A percentile compares a stretch with the other conserved stretches of the same genome.
Conservation (phyloP, 2,329 filamentous ascomycete species). For the Paradendryphiella salina region DNA sequence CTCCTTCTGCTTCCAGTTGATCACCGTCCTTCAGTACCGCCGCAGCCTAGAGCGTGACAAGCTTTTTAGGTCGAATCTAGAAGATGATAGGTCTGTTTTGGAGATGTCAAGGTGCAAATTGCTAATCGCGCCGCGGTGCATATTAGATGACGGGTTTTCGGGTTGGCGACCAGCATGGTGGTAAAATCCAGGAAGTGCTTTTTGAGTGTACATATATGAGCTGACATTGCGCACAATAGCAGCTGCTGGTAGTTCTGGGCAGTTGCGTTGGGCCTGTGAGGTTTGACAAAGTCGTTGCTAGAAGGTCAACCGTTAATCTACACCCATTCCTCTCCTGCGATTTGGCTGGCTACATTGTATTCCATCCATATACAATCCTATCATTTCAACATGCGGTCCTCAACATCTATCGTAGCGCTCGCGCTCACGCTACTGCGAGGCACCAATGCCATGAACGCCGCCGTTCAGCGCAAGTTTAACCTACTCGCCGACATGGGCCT, state of each 20-base stretch:
- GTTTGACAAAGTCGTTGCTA: background rate
- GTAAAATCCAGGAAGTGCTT: background rate
- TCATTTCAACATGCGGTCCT: slow-evolving; percentile 29
- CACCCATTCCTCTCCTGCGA: background rate
- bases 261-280: background rate
- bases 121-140: background rate
- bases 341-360: background rate
- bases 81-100: background rate
- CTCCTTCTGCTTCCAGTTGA: background rate
- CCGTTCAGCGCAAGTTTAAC: background rate
- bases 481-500: slow-evolving; percentile 3
- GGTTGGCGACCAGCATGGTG: background rate
- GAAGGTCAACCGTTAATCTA: no score
- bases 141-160: background rate
- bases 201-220: background rate
- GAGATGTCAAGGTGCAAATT: background rate
- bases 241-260: background rate
- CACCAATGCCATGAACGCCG: slow-evolving; percentile 20
- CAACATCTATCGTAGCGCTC: slow-evolving; percentile 27
- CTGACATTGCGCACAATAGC: background rate
- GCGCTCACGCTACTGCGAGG: slow-evolving; percentile 32
- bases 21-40: no score
- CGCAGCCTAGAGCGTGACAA: no score
- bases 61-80: background rate
- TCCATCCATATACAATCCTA: background rate